A percentile compares a stretch with the other conserved stretches of the same genome.
These are phyloP conservation scores for Stentor roeselii DNA, from an alignment of 73 alveolate species.

Conservation along the genomic window DNA sequence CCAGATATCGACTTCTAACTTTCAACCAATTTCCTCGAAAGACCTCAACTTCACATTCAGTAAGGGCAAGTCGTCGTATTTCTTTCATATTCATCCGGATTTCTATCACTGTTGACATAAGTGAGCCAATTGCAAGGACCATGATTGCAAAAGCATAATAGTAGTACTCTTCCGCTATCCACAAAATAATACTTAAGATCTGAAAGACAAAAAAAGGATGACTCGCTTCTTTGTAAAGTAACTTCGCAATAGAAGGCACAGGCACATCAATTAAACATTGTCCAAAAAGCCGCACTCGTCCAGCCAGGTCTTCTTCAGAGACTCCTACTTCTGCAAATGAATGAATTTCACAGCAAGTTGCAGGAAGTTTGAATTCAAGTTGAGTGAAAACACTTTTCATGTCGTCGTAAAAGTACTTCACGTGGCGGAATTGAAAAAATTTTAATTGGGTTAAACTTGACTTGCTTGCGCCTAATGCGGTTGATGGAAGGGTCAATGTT, in stretches of 20 bases:
- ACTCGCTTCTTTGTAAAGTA: slow-evolving; percentile 35
- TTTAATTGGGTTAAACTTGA: neutral
- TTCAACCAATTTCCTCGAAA: slow-evolving; percentile 27
- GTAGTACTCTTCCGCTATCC: slow-evolving; percentile 82
- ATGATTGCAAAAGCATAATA: slow-evolving; percentile 82
- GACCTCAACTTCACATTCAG: slow-evolving; percentile 45
- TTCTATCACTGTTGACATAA: slow-evolving; percentile 65
- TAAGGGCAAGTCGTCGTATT: slow-evolving; percentile 77
- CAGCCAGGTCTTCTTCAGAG: neutral
- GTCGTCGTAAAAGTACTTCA: slow-evolving; percentile 22
- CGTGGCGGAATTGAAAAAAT: slow-evolving; percentile 29
- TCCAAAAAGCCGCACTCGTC: slow-evolving; percentile 28
- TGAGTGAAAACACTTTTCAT: slow-evolving; percentile 8
- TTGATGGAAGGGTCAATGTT: neutral
- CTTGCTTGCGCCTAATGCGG: neutral
- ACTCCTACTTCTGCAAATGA: slow-evolving; percentile 17
- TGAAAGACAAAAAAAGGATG: slow-evolving; percentile 75
- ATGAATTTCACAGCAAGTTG: neutral
- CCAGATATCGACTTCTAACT: slow-evolving; percentile 54
- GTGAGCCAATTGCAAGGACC: slow-evolving; percentile 61
- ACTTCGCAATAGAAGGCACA: slow-evolving; percentile 3
- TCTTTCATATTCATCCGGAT: slow-evolving; percentile 68
- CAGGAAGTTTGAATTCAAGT: slow-evolving; percentile 25
- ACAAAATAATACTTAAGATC: slow-evolving; percentile 59
- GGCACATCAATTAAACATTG: slow-evolving; percentile 42